Evolutionary conservation across 306 rosid genomes (phyloP), one percentile per base, ranked within the genome.

Genomic region (Cucumis cinereus): DNA sequence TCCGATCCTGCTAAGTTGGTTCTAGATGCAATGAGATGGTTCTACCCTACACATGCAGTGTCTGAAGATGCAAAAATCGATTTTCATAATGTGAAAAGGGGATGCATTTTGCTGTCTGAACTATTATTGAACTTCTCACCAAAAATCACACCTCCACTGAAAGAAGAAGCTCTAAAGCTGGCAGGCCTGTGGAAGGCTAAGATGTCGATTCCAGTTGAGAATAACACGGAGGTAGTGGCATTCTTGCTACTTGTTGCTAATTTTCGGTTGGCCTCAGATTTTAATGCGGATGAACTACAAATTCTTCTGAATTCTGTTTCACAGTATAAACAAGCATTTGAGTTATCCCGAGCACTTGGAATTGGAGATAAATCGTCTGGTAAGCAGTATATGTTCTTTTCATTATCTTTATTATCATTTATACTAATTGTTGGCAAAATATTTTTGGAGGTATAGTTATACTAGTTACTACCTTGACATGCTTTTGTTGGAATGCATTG

Each of bases 151-250:
- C 69, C 78, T 74, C 80, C 73, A 61, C 84, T 81, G 68, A 83
- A 74, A 77, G 82, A 74, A 77, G 85, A 81, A 59, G 87, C 87
- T 71, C 40, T 59, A 22, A 77, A 68, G 73, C 57, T 86, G 70
- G 90, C 89, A 2, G 77, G 38, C 61, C 75, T 74, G 40, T 89
- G 92, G 92, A 82, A 80, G 61, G 82, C 53, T 49, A 83, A 69
- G 77, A 73, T 84, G 83, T 77, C 33, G 19, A 40, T 22, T 20
- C 55, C 58, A 12, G 11, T 30, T 33, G 81, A 77, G 8, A 73
- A 78, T 36, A 24, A 57, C n/a, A 77, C 75, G 79, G 89, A 80
- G 56, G 85, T 80, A 15, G 24, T 84, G 78, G 81, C 82, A 24
- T 88, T 88, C 82, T 62, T 84, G 80, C 81, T 78, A 66, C 80